phyloP scores from a whole-genome alignment of 2,329 filamentous ascomycete genomes.

The Penicillium sclerotigenum region DNA sequence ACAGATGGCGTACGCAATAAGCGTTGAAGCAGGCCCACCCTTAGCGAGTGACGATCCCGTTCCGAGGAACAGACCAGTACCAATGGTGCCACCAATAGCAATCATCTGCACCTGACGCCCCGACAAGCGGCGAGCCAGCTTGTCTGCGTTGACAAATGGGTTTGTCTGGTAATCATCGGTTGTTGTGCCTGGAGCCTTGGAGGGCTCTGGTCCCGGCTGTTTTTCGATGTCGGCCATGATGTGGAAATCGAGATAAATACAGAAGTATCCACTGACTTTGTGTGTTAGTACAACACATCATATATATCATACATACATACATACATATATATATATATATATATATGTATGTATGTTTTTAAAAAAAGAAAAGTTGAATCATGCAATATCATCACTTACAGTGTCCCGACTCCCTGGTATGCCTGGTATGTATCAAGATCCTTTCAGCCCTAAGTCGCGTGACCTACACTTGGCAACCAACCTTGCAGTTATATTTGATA shows the following conservation, averaged over 20 bases:
- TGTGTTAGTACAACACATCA: neutral
- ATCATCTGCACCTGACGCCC: slow-evolving; percentile 67
- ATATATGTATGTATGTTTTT: no score
- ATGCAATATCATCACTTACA: slow-evolving; percentile 9
- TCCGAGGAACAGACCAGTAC: slow-evolving; percentile 60
- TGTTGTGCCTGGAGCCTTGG: slow-evolving; percentile 12
- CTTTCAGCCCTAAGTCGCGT: slow-evolving; percentile 16
- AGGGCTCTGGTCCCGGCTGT: slow-evolving; percentile 7
- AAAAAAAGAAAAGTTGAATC: neutral
- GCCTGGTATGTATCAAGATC: neutral
- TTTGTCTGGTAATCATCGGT: slow-evolving; percentile 12
- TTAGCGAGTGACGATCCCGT: slow-evolving; percentile 59
- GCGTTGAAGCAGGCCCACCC: slow-evolving; percentile 58
- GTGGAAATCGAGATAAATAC: neutral
- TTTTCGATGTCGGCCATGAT: slow-evolving; percentile 28
- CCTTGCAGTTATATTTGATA: neutral
- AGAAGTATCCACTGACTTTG: neutral
- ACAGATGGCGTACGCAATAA: slow-evolving; percentile 57
- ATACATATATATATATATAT: no score
- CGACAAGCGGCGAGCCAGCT: slow-evolving; percentile 55
- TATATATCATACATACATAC: neutral
- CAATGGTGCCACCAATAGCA: slow-evolving; percentile 50
- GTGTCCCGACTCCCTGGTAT: no score
- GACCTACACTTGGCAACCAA: slow-evolving; percentile 18
- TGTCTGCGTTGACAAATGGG: slow-evolving; percentile 41